Evolutionary conservation across 257 asterid species (phyloP), one percentile per base, ranked within the genome.

Genomic region (Osmanthus fragrans): DNA sequence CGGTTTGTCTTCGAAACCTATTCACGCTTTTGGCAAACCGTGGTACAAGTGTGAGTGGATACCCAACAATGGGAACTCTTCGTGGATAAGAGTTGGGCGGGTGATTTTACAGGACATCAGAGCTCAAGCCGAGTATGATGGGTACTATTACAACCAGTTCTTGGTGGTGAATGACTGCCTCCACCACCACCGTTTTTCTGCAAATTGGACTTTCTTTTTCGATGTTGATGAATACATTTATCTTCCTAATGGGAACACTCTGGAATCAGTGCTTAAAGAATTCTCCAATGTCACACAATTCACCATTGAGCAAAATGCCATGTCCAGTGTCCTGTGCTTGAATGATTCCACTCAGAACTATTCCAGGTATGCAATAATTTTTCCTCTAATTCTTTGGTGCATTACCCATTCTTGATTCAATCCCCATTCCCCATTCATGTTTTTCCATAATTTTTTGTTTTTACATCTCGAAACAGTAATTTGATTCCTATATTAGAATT

Each of bases 31-130:
- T 79, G 90, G 94, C 1, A 84, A 79, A n/a, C 97, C 97, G 0
- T 88, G 93, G 78, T 94, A 86, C 81, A 86, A 86, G 40, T 92
- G 99, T 80, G 93, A 90, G 87, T 94, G 98, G 98, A 81, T 91
- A 73, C 94, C 96, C 0, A 79, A 56, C 81, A 78, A 78, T 36
- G 87, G 84, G 42, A 80, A 72, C 29, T 30, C 79, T 71, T 81
- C 90, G 11, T 89, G 93, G 93, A 77, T 87, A 0, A 74, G 72
- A 18, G 84, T 81, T 1, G 93, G 93, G 76, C 79, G 90, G 75
- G 90, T 85, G 56, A 89, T 91, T 7, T 18, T 89, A 80, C 93
- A 89, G 88, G 91, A 89, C 29, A 85, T 89, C 1, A 77, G 86
- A 76, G 91, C 39, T 1, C 88, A 89, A 85, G 81, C 86, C 66